Base-by-base conservation (phyloP, 1,284 basidiomycete species). In the Xerocomus tenax region DNA sequence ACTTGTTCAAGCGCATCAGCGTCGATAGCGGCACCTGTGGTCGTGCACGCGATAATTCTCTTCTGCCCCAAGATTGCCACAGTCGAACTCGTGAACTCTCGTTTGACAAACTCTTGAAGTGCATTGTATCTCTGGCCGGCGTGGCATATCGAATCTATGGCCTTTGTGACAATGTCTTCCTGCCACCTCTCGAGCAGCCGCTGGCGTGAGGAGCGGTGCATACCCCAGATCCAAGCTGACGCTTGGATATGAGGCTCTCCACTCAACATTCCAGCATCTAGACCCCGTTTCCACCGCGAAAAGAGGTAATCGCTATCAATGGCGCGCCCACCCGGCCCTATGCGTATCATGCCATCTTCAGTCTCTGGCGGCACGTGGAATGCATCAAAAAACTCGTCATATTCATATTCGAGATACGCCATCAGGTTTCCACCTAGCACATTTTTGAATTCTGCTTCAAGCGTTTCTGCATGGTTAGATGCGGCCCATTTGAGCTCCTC, bases 11-110 rank as follows among this genome's bases (percentile, higher is more conserved):
- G 69, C 6, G 62, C 64, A 3, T 72, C 63, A 0, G 67, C 66
- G 45, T 78, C 77, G 55, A 75, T 84, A 0, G 82, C 82, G 0
- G 82, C 82, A 0, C 71, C 81, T 0, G 81, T 84, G 0, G 82
- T 82, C 0, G 82, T 84, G 56, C 81, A 83, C 0, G 73, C 81
- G 23, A 84, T 77, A 42, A 84, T 76, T 16, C 74, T 70, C 61
- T 79, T 81, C 38, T 42, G 58, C 12, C 45, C 54, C 25, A 83
- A 57, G 5, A 69, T 55, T 0, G 52, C 61, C 0, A 60, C 61
- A 1, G 69, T 69, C 0, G 65, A 66, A 45, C 69, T 60, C 0
- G 50, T 53, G 29, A 70, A 75, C 32, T 66, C 68, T 5, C 58
- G 62, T 0, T 65, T 63, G 7, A 81, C 51, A 3, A 61, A 42